phyloP scores from a whole-genome alignment of 306 rosid genomes.

The Phaseolus lunatus region DNA sequence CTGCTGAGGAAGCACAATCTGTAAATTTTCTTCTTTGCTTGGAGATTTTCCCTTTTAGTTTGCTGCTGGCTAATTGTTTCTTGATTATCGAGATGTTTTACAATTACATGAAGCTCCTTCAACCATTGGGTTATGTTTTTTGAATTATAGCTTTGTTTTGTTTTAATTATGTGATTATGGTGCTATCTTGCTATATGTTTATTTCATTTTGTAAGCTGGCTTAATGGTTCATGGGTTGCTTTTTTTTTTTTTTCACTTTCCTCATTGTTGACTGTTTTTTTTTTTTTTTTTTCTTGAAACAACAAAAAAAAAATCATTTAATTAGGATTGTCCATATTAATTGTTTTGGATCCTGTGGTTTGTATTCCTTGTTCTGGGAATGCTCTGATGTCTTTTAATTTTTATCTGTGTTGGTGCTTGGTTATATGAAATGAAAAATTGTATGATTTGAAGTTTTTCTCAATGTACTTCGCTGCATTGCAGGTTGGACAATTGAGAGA shows the following conservation, averaged over 20 bases:
- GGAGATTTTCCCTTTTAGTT: constrained; percentile 11
- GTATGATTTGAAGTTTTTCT: constrained; percentile 34
- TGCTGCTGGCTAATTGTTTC: constrained; percentile 4
- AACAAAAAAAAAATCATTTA: constrained; percentile 1
- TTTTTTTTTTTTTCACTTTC: background rate
- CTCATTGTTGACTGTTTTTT: constrained; percentile 31
- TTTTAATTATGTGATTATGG: constrained; percentile 26
- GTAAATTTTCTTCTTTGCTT: constrained; percentile 54
- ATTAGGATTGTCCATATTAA: background rate
- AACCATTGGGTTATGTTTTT: constrained; percentile 18
- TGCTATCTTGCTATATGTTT: constrained; percentile 9
- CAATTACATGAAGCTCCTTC: background rate
- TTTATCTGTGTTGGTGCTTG: background rate
- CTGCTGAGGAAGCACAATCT: constrained; percentile 72
- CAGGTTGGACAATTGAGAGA: constrained; percentile 61
- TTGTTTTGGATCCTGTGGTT: constrained; percentile 19
- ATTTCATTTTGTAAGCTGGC: background rate
- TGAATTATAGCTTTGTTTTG: constrained; percentile 2
- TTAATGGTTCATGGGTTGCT: background rate
- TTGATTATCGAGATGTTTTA: constrained; percentile 11
- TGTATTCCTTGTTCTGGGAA: constrained; percentile 14
- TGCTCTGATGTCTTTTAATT: background rate
- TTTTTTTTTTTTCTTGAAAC: constrained; percentile 27
- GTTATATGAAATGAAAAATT: background rate
- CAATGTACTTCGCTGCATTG: constrained; percentile 28